Base-by-base conservation (phyloP, 768 basidiomycete genomes). In the Lactarius sp. region DNA sequence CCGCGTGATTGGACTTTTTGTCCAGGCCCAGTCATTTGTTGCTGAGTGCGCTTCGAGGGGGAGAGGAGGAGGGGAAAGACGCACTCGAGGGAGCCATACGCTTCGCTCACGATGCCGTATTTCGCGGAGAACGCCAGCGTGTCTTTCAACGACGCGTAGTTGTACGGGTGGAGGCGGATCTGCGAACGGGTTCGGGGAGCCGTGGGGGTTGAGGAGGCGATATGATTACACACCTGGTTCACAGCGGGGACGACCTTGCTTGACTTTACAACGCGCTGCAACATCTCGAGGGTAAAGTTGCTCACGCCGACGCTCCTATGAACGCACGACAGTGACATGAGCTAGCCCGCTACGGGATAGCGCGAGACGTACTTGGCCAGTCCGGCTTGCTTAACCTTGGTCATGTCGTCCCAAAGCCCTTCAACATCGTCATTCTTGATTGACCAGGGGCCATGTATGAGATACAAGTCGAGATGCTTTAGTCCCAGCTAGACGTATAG, bases 161-260 rank as follows among this genome's bases (percentile, higher is more conserved):
- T 82, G 71, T 88, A 90, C 12, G 90, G 87, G 70, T 89, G 85
- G 37, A 90, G 75, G 62, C 80, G 79, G 54, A 90, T 85, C 85
- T 89, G 61, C 5, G 37, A 34, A 42, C 22, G 37, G 18, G 52
- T 12, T 46, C 7, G 16, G 8, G 7, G 31, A 52, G 51, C 16
- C 33, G 14, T 36, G 56, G 27, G 10, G 3, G 34, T 49, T 10
- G 14, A 12, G 41, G 13, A 41, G 10, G 41, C 4, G 13, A 14
- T 13, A 41, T 27, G 20, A 34, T 16, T 16, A 68, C 65, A 4
- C n/a, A 84, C 87, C 76, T 91, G 88, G 70, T 92, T 89, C 46
- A 86, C 86, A 1, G 83, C 85, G 4, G 88, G 89, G 42, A 78
- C 82, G 67, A 85, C 73, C 41, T 74, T 76, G 0, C 85, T 84